Percentiles rank a stretch among this genome's conserved stretches.
phyloP scores from a whole-genome alignment of 2,329 filamentous ascomycete genomes.

The Neonectria neomacrospora region DNA sequence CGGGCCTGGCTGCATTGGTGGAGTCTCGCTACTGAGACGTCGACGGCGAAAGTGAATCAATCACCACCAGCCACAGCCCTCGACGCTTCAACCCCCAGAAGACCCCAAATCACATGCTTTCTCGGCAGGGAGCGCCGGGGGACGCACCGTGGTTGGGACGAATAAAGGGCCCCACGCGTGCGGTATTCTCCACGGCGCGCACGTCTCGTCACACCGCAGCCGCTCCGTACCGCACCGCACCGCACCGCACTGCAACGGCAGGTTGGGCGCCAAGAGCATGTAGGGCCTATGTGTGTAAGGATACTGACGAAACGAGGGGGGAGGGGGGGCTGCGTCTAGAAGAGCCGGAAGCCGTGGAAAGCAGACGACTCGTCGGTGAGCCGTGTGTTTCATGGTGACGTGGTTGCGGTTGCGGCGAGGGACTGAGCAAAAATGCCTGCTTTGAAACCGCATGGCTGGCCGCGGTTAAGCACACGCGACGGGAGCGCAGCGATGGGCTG shows the following conservation, averaged over 20 bases:
- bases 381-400: conserved; percentile 42
- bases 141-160: conserved; percentile 4
- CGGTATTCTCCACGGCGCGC: conserved; percentile 5
- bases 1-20: conserved; percentile 4
- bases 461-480: conserved; percentile 23
- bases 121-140: not conserved
- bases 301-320: not conserved
- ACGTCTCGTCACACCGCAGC: conserved; percentile 16
- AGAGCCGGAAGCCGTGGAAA: conserved; percentile 23
- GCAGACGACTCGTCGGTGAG: conserved; percentile 35
- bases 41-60: conserved; percentile 12
- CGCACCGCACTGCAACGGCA: too few relatives aligned
- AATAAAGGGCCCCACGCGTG: conserved; percentile 1
- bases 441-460: conserved; percentile 24
- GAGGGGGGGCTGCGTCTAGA: conserved; percentile 8
- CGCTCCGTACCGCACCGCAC: not conserved
- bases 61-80: too few relatives aligned
- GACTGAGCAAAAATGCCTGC: conserved; percentile 22
- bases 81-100: too few relatives aligned
- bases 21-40: conserved; percentile 19
- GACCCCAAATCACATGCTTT: too few relatives aligned
- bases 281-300: not conserved
- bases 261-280: conserved; percentile 17
- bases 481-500: conserved; percentile 24
- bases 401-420: conserved; percentile 32